Evolutionary conservation across 2,329 filamentous ascomycete species (phyloP).

Genomic region (Aspergillus proliferans): DNA sequence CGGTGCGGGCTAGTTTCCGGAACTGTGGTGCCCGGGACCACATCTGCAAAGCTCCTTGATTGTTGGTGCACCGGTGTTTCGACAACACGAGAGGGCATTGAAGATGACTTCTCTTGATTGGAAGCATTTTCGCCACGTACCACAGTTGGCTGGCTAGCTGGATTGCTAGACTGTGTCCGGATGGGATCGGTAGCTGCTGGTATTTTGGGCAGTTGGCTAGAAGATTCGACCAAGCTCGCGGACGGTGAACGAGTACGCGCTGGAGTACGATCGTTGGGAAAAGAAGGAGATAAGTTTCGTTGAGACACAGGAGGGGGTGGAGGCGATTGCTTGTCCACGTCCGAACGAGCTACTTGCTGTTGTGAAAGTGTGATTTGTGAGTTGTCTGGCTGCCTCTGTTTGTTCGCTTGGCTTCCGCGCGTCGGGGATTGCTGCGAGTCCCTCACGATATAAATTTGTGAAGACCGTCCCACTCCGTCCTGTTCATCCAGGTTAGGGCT

Average conservation of each 20-base stretch:
- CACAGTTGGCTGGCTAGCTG: conserved; percentile 2
- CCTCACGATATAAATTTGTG: conserved; percentile 29
- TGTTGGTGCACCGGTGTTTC: conserved; percentile 34
- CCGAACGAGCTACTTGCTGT: conserved; percentile 7
- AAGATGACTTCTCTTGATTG: conserved; percentile 26
- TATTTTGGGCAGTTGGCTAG: conserved; percentile 4
- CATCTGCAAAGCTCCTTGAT: conserved; percentile 16
- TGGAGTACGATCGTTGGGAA: conserved; percentile 2
- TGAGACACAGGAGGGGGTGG: conserved; percentile 16
- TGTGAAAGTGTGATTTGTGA: conserved; percentile 1
- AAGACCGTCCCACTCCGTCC: conserved; percentile 16
- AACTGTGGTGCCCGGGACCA: conserved; percentile 28
- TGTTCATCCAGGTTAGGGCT: conserved; percentile 5
- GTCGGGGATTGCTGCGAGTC: conserved; percentile 32
- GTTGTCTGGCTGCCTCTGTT: conserved; percentile 2
- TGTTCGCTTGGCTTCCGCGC: conserved; percentile 2
- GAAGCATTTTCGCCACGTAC: conserved; percentile 6
- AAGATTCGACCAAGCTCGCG: conserved; percentile 5
- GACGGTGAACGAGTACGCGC: conserved; percentile 7
- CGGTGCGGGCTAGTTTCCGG: conserved; percentile 34
- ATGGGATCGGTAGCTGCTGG: conserved; percentile 5
- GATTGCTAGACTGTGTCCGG: conserved; percentile 12
- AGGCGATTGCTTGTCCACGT: conserved; percentile 15
- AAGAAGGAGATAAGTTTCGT: conserved; percentile 4
- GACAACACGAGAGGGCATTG: conserved; percentile 34